Conservation (phyloP, 75 land plant genomes). For the Pinus albicaulis region DNA sequence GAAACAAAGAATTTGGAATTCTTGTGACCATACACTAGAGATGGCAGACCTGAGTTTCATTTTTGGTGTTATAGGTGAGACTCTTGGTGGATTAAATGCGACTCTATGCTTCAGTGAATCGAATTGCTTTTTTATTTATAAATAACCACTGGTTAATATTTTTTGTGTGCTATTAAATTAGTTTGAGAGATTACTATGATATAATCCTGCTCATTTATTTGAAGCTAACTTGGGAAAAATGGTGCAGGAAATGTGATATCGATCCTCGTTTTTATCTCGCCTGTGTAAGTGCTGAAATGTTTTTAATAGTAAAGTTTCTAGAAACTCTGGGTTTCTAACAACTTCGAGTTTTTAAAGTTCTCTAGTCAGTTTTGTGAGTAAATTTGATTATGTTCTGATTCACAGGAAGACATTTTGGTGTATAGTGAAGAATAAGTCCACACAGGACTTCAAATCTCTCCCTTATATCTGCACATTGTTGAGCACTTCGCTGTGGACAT, state of each 20-base stretch:
- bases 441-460: constrained; percentile 36
- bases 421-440: constrained; percentile 31
- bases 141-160: too few species aligned
- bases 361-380: not conserved
- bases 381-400: not conserved
- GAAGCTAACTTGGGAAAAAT: too few species aligned
- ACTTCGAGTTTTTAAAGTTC: not conserved
- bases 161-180: too few species aligned
- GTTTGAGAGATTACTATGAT: too few species aligned
- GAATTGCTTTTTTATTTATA: too few species aligned
- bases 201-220: too few species aligned
- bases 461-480: constrained; percentile 42
- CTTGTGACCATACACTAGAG: not conserved
- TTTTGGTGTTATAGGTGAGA: too few species aligned
- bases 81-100: too few species aligned
- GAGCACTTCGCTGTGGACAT: constrained; percentile 36
- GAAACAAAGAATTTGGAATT: not conserved
- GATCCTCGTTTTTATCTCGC: constrained; percentile 62
- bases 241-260: constrained; percentile 71
- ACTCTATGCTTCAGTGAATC: too few species aligned
- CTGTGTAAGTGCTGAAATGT: constrained; percentile 37
- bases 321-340: too few species aligned
- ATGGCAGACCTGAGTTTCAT: constrained; percentile 40
- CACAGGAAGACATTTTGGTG: constrained; percentile 46
- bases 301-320: not conserved